phyloP scores from a whole-genome alignment of 2,329 filamentous ascomycete species.

The Trichoderma oligosporum region DNA sequence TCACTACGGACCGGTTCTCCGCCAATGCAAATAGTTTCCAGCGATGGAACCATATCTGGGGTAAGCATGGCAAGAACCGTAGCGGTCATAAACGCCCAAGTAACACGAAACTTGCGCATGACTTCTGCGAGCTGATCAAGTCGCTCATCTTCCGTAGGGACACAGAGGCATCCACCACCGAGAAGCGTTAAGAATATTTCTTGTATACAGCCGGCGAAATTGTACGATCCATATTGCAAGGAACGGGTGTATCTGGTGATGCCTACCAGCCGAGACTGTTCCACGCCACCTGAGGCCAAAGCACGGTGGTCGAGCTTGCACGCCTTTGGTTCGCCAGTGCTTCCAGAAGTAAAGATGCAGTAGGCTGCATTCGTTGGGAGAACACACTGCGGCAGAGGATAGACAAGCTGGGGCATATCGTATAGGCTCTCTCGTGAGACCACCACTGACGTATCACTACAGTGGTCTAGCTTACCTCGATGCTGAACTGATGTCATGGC shows the following conservation, averaged over 20 bases:
- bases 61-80: slow-evolving; percentile 10
- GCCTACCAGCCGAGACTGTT: background rate
- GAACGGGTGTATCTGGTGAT: background rate
- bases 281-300: too few species aligned
- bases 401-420: too few species aligned
- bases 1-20: slow-evolving; percentile 21
- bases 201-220: slow-evolving; percentile 4
- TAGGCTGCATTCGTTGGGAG: too few species aligned
- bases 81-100: too few species aligned
- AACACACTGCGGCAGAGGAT: too few species aligned
- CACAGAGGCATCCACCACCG: slow-evolving; percentile 16
- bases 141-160: slow-evolving; percentile 17
- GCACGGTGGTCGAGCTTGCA: too few species aligned
- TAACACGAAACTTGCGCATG: background rate
- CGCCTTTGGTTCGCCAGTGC: too few species aligned
- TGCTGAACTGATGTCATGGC: background rate
- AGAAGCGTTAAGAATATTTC: slow-evolving; percentile 10
- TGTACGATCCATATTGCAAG: slow-evolving; percentile 12
- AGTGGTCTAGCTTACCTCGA: background rate
- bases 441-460: too few species aligned
- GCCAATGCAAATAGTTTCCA: slow-evolving; percentile 19
- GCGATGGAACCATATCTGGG: slow-evolving; percentile 17
- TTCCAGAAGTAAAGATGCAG: too few species aligned
- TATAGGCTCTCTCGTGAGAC: too few species aligned
- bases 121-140: background rate